Evolutionary conservation across 2,329 filamentous ascomycete species (phyloP).

Genomic region (Blastomyces silverae): DNA sequence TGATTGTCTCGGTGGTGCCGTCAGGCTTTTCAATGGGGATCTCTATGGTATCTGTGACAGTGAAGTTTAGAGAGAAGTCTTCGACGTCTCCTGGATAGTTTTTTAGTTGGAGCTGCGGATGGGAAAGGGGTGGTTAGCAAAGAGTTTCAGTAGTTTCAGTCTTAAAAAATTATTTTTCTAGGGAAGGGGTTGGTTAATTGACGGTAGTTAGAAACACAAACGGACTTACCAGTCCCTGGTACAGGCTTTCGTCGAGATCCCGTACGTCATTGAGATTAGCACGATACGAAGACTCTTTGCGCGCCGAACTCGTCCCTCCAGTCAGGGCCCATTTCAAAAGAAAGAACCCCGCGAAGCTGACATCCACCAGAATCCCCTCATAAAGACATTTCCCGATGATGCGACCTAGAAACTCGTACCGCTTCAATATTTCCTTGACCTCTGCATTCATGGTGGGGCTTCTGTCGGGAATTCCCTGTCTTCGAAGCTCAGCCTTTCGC

Average conservation of each 20-base stretch:
- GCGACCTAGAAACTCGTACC: conserved; percentile 86
- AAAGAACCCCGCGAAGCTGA: conserved; percentile 92
- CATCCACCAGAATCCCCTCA: conserved; percentile 89
- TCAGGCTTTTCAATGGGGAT: conserved; percentile 34
- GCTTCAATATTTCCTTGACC: conserved; percentile 57
- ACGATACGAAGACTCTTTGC: conserved; percentile 67
- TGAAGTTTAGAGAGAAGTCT: conserved; percentile 80
- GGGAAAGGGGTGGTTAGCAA: not conserved
- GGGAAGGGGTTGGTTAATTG: not conserved
- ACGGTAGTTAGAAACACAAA: not conserved
- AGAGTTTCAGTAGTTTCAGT: no score
- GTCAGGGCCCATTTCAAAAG: conserved; percentile 88
- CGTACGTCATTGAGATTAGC: conserved; percentile 91
- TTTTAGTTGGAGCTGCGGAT: conserved; percentile 57
- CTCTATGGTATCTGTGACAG: conserved; percentile 64
- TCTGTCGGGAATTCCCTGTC: conserved; percentile 47
- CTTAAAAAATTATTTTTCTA: no score
- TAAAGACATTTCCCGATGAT: conserved; percentile 96
- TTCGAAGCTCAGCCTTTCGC: conserved; percentile 52
- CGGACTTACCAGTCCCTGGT: conserved; percentile 65
- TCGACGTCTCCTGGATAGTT: conserved; percentile 75
- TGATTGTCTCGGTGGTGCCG: conserved; percentile 36
- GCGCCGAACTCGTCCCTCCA: conserved; percentile 55
- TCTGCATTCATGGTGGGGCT: conserved; percentile 52
- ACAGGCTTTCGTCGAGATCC: conserved; percentile 84